Base-by-base conservation (phyloP, 768 basidiomycete genomes). In the Pulveroboletus ravenelii region DNA sequence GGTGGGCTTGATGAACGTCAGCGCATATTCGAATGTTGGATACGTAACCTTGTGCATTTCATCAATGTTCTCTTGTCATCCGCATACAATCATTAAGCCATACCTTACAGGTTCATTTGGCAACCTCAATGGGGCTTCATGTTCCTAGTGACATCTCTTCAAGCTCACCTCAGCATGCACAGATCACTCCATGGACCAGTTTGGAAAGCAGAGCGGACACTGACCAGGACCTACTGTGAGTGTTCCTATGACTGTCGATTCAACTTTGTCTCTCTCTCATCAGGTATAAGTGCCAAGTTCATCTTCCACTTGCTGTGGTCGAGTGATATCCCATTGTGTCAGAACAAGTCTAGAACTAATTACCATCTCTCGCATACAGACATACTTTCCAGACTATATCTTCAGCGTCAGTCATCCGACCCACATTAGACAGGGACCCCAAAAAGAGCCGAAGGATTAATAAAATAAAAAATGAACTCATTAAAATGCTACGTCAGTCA, bases 401-500 rank as follows among this genome's bases (percentile, higher is more conserved):
- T 4, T 55, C 54, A 0, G 39, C 32, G 0, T 36, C 44, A 2
- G 6, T 46, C 0, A 42, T 52, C 15, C 37, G 34, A 36, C 45
- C 18, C 1, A 20, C 35, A 15, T 6, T 27, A 12, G 42, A 20
- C 3, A 5, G 8, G 0, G 34, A 46, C 10, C 2, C 4, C 6
- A 38, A 29, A n/a, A 50, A 45, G 30, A 42, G 13, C 1, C 42
- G 30, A 5, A 56, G 37, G 42, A 45, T 53, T 2, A 34, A 53
- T 7, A 15, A 20, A 18, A 51, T 59, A 38, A 53, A 47, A 14
- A 1, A 47, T 10, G 44, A 10, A 29, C 41, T 50, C 1, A 15
- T 53, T 2, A 30, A 30, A 0, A 58, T 56, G 52, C 47, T 59
- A 15, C 50, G 52, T 58, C 9, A 32, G 58, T 49, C 2, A n/a